Percentiles rank a stretch among this genome's conserved stretches.
These are phyloP conservation scores for Plenodomus biglobosus DNA, from an alignment of 2,329 filamentous ascomycete genomes.

Conservation along the genomic window DNA sequence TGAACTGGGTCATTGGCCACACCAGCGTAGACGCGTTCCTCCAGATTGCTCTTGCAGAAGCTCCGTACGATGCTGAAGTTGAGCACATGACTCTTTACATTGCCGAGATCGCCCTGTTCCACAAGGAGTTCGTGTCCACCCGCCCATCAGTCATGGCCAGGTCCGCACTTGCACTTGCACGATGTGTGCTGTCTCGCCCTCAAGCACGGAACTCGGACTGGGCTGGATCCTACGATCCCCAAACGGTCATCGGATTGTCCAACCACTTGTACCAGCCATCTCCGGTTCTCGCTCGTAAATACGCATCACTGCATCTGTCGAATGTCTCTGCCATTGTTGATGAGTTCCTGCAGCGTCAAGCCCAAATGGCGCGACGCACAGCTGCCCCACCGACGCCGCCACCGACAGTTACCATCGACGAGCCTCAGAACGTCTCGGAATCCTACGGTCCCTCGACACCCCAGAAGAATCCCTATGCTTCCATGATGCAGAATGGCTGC, in stretches of 20 bases:
- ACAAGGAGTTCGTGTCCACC: conserved; percentile 94
- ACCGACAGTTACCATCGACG: conserved; percentile 54
- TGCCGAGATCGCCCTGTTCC: conserved; percentile 91
- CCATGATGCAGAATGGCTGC: conserved; percentile 70
- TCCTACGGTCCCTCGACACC: conserved; percentile 72
- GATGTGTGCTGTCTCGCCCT: conserved; percentile 79
- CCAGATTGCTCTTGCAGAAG: conserved; percentile 79
- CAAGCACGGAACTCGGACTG: conserved; percentile 77
- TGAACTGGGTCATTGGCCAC: conserved; percentile 95
- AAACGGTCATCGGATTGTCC: conserved; percentile 65
- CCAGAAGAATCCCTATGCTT: conserved; percentile 69
- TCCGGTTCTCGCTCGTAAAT: conserved; percentile 67
- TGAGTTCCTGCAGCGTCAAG: conserved; percentile 63
- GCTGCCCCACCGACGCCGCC: conserved; percentile 60
- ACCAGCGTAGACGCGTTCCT: conserved; percentile 94
- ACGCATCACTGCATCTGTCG: conserved; percentile 66
- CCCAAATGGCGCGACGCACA: conserved; percentile 52
- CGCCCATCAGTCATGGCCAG: conserved; percentile 89
- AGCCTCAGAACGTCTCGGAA: conserved; percentile 49
- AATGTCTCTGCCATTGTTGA: conserved; percentile 66
- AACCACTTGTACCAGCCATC: conserved; percentile 69
- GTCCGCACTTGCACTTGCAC: conserved; percentile 79
- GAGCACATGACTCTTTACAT: conserved; percentile 96
- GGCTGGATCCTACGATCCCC: conserved; percentile 69
- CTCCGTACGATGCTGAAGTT: conserved; percentile 75